Percentiles rank a stretch among this genome's conserved stretches.
phyloP scores from a whole-genome alignment of 2,329 filamentous ascomycete genomes.

The Dryadomyces sulphureus region DNA sequence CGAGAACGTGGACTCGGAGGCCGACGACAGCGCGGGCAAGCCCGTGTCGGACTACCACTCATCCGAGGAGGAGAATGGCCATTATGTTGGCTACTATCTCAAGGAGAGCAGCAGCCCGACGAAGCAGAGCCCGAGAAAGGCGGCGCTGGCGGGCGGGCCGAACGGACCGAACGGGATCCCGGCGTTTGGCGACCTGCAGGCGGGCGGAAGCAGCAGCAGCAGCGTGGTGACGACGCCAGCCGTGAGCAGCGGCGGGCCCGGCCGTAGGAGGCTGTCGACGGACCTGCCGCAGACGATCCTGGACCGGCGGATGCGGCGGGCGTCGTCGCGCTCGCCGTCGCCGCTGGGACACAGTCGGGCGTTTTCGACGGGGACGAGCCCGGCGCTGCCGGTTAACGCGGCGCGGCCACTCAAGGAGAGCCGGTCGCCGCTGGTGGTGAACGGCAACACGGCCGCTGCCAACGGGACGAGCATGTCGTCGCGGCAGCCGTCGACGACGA shows the following conservation, averaged over 20 bases:
- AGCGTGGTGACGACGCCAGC: not conserved
- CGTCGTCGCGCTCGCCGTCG: slow-evolving; percentile 38
- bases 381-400: slow-evolving; percentile 17
- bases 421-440: slow-evolving; percentile 23
- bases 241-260: not conserved
- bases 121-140: slow-evolving; percentile 9
- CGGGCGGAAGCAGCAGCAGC: not conserved
- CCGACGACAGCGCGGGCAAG: slow-evolving; percentile 26
- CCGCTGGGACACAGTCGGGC: slow-evolving; percentile 35
- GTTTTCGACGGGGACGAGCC: slow-evolving; percentile 24
- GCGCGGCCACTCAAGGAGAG: slow-evolving; percentile 16
- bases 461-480: slow-evolving; percentile 11
- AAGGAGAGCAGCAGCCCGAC: slow-evolving; percentile 16
- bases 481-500: slow-evolving; percentile 15
- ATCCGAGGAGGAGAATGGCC: slow-evolving; percentile 29
- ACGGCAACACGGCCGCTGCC: slow-evolving; percentile 18
- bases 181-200: slow-evolving; percentile 32
- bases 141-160: slow-evolving; percentile 5
- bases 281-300: slow-evolving; percentile 39
- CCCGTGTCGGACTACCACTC: slow-evolving; percentile 26
- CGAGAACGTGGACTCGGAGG: slow-evolving; percentile 29
- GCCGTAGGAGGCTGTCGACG: slow-evolving; percentile 32
- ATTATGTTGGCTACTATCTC: slow-evolving; percentile 23
- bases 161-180: slow-evolving; percentile 23
- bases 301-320: slow-evolving; percentile 35